These are phyloP conservation scores for Phanerochaete carnosa DNA, from an alignment of 768 basidiomycete species.

Conservation along the genomic window DNA sequence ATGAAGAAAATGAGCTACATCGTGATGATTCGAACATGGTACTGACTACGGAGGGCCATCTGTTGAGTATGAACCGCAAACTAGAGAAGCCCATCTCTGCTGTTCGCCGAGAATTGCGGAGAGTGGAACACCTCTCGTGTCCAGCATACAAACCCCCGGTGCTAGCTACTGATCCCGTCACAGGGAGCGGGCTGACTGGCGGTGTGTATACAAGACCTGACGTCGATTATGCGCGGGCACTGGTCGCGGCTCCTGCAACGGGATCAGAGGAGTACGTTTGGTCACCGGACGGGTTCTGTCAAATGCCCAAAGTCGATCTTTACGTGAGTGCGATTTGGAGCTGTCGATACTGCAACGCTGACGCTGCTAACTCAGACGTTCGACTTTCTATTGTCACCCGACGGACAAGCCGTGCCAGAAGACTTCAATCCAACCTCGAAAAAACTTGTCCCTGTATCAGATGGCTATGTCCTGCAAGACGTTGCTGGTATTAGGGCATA, in stretches of 20 bases:
- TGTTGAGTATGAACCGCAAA: conserved; percentile 60
- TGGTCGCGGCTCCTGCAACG: conserved; percentile 54
- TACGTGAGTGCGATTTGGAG: conserved; percentile 50
- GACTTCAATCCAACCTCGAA: conserved; percentile 65
- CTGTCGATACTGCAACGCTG: conserved; percentile 1
- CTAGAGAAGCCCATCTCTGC: conserved; percentile 56
- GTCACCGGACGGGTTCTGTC: conserved; percentile 75
- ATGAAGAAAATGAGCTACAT: conserved; percentile 76
- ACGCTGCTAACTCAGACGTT: conserved; percentile 50
- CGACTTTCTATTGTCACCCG: conserved; percentile 74
- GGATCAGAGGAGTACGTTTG: conserved; percentile 54
- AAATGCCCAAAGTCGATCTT: conserved; percentile 58
- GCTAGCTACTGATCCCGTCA: conserved; percentile 29
- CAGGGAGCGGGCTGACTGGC: conserved; percentile 48
- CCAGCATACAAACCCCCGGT: conserved; percentile 57
- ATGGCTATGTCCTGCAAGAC: conserved; percentile 77
- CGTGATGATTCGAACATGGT: conserved; percentile 82
- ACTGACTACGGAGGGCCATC: conserved; percentile 94
- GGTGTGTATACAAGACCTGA: conserved; percentile 75
- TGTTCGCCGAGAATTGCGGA: conserved; percentile 56
- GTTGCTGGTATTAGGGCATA: conserved; percentile 75
- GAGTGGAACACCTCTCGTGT: conserved; percentile 69
- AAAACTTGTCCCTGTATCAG: conserved; percentile 58
- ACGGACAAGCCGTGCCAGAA: conserved; percentile 53
- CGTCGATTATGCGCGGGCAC: conserved; percentile 73